Evolutionary conservation across 1,284 basidiomycete genomes (phyloP), one percentile per base, ranked within the genome.

Genomic region (Cutaneotrichosporon dermatis): DNA sequence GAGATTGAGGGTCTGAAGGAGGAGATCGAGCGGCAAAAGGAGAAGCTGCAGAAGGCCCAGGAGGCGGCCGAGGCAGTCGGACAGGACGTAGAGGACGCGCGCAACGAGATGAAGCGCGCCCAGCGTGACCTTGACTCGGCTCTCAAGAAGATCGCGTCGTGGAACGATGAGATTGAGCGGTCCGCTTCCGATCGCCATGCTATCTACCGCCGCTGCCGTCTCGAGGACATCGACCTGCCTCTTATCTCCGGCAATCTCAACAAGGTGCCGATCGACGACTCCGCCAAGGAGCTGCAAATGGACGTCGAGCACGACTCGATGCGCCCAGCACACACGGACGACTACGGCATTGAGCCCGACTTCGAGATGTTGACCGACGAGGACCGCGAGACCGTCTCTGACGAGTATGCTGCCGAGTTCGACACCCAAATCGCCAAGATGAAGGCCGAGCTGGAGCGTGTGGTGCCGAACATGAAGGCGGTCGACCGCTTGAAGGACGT

Each of bases 391-490:
- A 86, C 88, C 71, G 85, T 85, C 16, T 82, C 85, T 2, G 81
- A 85, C 1, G 88, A 88, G 48, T 83, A 83, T 33, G 83, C 87
- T 9, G 83, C 87, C 13, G 85, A 89, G 66, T 84, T 94, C 42
- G 91, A 96, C 65, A 82, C 85, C n/a, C 82, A 85, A 45, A 87
- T 97, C 50, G 70, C 82, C 8, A 88, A 87, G 68, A 79, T 93
- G 49, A 85, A 82, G 60, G 79, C 82, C 5, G 94, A 99, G 63
- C 92, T 99, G 57, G 94, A 98, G 71, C 85, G 86, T 55, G 90
- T 98, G 86, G 89, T 91, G 4, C 95, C 96, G 12, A 98, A 98
- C 76, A 84, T 97, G 84, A 97, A 97, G 76, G 93, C 94, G 0
- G 88, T 94, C 64, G 92, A 97, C 63, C 83, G 87, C 85, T 82